Percentiles rank a stretch among this genome's conserved stretches.
phyloP scores from a whole-genome alignment of 345 rosid species.

The Excoecaria cochinchinensis region DNA sequence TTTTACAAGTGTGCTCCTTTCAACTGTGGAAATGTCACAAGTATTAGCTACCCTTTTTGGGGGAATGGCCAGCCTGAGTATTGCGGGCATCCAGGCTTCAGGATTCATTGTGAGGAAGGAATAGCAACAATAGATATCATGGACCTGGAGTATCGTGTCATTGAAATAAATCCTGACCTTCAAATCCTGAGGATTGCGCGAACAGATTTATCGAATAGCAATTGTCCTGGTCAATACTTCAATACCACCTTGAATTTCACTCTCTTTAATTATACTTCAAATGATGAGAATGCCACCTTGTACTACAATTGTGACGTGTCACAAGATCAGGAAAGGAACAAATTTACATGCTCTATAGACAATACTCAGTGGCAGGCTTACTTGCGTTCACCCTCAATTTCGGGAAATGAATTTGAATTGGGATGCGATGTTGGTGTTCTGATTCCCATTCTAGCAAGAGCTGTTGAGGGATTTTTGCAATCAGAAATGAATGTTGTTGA shows the following conservation, averaged over 20 bases:
- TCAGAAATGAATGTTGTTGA: not conserved
- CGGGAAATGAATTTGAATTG: not conserved
- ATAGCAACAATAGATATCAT: not conserved
- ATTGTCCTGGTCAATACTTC: not conserved
- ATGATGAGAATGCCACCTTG: constrained; percentile 8
- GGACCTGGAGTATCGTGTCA: not conserved
- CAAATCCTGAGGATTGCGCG: constrained; percentile 7
- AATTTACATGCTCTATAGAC: not conserved
- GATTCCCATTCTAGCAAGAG: constrained; percentile 4
- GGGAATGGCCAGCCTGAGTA: constrained; percentile 5
- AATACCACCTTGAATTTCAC: constrained; percentile 6
- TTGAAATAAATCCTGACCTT: not conserved
- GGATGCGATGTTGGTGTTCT: not conserved
- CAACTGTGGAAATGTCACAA: constrained; percentile 2
- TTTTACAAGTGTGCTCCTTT: constrained; percentile 5
- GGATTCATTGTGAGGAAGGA: not conserved
- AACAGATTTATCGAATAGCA: not conserved
- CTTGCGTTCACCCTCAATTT: not conserved
- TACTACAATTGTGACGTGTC: constrained; percentile 4
- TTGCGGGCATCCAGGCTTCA: constrained; percentile 8
- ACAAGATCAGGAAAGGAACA: not conserved
- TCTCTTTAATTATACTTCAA: constrained; percentile 9
- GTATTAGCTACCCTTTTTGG: constrained; percentile 6
- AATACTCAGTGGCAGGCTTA: not conserved
- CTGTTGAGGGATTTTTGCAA: not conserved